Base-by-base conservation (phyloP, 2,329 filamentous ascomycete species). In the Lasiodiplodia theobromae region DNA sequence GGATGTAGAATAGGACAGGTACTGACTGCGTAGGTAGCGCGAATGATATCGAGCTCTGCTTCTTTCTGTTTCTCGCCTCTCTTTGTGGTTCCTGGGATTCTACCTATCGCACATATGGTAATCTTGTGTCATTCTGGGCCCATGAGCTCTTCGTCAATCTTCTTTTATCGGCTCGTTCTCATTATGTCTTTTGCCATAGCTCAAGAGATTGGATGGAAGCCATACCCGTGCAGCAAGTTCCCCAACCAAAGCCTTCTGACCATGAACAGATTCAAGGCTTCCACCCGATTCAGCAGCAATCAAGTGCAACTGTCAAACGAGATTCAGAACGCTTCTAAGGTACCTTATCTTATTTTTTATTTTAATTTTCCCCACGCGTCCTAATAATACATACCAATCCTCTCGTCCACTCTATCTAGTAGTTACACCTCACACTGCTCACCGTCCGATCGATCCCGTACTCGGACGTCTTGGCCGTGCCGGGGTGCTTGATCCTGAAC, bases 391-490 rank as follows among this genome's bases (percentile, higher is more conserved):
- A 47, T 23, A 23, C 2, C 40, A 16, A n/a, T n/a, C 40, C n/a
- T 47, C n/a, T n/a, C 44, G 16, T 8, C 40, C 16, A 18, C 16
- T 8, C 16, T 21, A 3, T 47, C 44, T 47, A 47, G n/a, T 38
- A 16, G 16, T 7, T 38, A 21, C 56, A 58, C 56, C 34, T 38
- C 56, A 58, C 56, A 16, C 56, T 58, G 34, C 56, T 58, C 18
- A 38, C 34, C 11, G 34, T 37, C 4, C 34, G 16, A 7, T 58
- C 34, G 5, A 40, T n/a, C 3, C 56, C 56, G 18, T 14, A 58
- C n/a, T 37, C 38, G n/a, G 34, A 34, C n/a, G 56, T 58, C n/a
- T 58, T 58, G n/a, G 34, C n/a, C 34, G 56, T 40, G 34, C 56
- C 56, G n/a, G 56, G 56, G 8, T 58, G 23, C n/a, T 14, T 23